Base-by-base conservation (phyloP, 306 rosid species). In the Lotus japonicus region DNA sequence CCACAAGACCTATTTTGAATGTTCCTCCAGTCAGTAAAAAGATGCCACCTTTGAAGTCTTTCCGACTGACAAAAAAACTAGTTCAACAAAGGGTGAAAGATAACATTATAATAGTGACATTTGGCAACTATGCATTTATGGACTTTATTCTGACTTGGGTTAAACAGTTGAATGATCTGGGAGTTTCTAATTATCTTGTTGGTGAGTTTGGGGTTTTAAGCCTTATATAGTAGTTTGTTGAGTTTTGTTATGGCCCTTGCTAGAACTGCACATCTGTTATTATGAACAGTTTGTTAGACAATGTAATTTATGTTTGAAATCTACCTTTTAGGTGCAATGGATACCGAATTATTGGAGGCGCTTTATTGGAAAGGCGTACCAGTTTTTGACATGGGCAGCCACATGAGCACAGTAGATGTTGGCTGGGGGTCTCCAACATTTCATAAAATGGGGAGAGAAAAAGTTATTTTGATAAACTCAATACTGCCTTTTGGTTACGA, bases 351-450 rank as follows among this genome's bases (percentile, higher is more conserved):
- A 60, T 85, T 94, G 81, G 97, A 90, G 88, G 96, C 92, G 44
- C 87, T 94, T 82, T 94, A 90, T 57, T 88, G 92, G 96, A 88
- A 84, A 83, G 97, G 99, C 21, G 57, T 94, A 64, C 99, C 97
- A 0, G 97, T 88, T 42, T 94, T 94, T 87, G 97, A 94, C 79
- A 90, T 94, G 99, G 92, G 87, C 64, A 94, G 99, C 71, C 99
- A 90, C 72, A 88, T 94, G 97, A 94, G 99, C 87, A 90, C 96
- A 16, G 18, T 80, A 36, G 99, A 94, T 73, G 97, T 94, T 56
- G 99, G 99, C 70, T 94, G 99, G 99, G 99, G 99, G 9, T 81
- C 97, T 12, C 95, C 97, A 28, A 88, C 95, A 49, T 94, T 94
- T 74, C 99, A 94, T 70, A 94, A 94, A 83, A 94, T 94, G 97